Base-by-base conservation (phyloP, 208 protist species). In the Giardia duodenalis region DNA sequence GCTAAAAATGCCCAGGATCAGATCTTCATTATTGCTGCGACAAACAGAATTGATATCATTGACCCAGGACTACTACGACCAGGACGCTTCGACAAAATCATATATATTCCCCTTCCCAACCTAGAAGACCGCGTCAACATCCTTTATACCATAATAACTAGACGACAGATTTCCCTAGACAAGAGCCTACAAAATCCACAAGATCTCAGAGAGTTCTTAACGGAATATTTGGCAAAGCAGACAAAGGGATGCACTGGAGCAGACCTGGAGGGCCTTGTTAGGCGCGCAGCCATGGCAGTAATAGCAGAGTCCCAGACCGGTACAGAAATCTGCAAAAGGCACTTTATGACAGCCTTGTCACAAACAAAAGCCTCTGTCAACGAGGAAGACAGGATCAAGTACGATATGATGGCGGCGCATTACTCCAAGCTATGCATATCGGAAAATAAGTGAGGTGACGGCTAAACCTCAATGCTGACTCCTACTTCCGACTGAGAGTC, bases 21-120 rank as follows among this genome's bases (percentile, higher is more conserved):
- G 22, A 91, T 93, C 0, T 99, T 97, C 94, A 96, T 99, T 44
- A 98, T 99, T 93, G 98, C 96, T 0, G 98, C 98, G 0, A 99
- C 98, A 2, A 99, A 99, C 94, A 95, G 98, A 44, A 97, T 97
- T 0, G 97, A 99, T 93, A 98, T 99, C 94, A 98, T 99, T 93
- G 98, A 99, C 93, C 95, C 96, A 30, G 98, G 98, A 3, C 98
- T 99, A 96, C 94, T 99, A n/a, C 96, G 98, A 42, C 98, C 98
- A 0, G 98, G 96, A 2, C 95, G 98, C 1, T 95, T 99, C 0
- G 98, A 98, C 93, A 98, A 98, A 95, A 45, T 45, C 1, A 46
- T 91, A 10, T 91, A 91, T 47, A 45, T 91, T 1, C 88, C 88
- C 2, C 44, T 91, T 47, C 88, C 88, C 44, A 47, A 91, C 47